Conservation (phyloP, 257 asterid species). For the Fraxinus quadrangulata region DNA sequence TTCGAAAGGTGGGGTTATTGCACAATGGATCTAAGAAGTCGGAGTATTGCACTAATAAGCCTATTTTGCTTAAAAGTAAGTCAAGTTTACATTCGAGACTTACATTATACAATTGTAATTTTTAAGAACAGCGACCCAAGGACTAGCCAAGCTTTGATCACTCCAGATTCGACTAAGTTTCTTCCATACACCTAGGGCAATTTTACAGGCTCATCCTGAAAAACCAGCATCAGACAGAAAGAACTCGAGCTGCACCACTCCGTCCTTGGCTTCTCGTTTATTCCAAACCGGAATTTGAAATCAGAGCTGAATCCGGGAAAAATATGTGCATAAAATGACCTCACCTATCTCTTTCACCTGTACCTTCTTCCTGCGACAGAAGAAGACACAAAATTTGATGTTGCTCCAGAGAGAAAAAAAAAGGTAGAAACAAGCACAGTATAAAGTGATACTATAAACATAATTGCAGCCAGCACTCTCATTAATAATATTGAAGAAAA, state of each 20-base stretch:
- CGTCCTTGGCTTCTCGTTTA: background rate
- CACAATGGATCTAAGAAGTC: too few species aligned
- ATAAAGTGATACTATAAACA: background rate
- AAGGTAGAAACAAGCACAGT: slow-evolving; percentile 15
- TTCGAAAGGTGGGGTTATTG: too few species aligned
- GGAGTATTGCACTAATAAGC: too few species aligned
- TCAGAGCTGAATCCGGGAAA: slow-evolving; percentile 44
- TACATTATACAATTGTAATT: background rate
- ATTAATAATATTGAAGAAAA: too few species aligned
- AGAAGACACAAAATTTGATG: slow-evolving; percentile 13
- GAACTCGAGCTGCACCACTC: background rate
- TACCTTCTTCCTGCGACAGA: slow-evolving; percentile 78
- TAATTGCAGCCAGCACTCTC: background rate
- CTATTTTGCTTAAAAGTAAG: too few species aligned
- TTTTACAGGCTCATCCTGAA: slow-evolving; percentile 6
- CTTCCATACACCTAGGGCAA: slow-evolving; percentile 3
- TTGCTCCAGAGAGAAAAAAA: background rate
- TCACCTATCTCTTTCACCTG: slow-evolving; percentile 42
- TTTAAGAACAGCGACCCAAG: background rate
- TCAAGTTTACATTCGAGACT: too few species aligned
- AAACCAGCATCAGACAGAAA: slow-evolving; percentile 4
- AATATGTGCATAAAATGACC: slow-evolving; percentile 58
- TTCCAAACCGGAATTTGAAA: slow-evolving; percentile 5
- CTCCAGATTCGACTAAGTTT: background rate
- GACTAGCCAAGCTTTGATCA: background rate